Conservation (phyloP, 148 eudicot genomes). For the Chenopodium suecicum region DNA sequence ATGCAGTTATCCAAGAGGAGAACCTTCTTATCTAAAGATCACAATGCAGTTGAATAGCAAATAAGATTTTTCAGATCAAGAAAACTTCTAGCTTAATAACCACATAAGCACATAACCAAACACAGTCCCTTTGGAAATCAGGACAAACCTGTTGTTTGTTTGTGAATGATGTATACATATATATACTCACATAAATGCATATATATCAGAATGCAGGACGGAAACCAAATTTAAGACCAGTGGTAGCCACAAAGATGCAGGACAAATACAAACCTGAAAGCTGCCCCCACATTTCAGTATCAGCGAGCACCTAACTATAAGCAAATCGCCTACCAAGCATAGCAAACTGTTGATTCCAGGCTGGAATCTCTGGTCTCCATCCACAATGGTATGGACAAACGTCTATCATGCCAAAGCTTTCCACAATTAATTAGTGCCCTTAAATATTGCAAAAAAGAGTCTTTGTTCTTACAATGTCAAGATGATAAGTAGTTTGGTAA, state of each 20-base stretch:
- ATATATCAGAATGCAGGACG: constrained; percentile 20
- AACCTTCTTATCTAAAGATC: constrained; percentile 9
- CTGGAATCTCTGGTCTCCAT: constrained; percentile 26
- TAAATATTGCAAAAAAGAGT: constrained; percentile 15
- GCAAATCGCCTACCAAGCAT: constrained; percentile 7
- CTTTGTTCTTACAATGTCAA: constrained; percentile 6
- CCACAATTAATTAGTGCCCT: constrained; percentile 26
- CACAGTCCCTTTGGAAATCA: constrained; percentile 17
- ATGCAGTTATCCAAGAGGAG: constrained; percentile 12
- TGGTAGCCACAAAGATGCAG: constrained; percentile 25
- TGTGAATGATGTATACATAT: constrained; percentile 14
- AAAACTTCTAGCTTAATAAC: constrained; percentile 6
- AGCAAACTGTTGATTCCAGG: constrained; percentile 23
- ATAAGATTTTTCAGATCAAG: constrained; percentile 9
- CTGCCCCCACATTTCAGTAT: constrained; percentile 20
- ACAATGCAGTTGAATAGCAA: constrained; percentile 1
- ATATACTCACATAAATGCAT: background rate
- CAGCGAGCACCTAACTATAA: constrained; percentile 1
- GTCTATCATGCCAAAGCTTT: constrained; percentile 21
- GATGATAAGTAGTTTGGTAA: constrained; percentile 9
- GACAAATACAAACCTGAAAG: constrained; percentile 10
- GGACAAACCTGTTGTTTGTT: constrained; percentile 29
- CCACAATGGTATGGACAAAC: constrained; percentile 12
- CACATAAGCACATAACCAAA: constrained; percentile 24
- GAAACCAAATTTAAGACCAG: constrained; percentile 13